Percentiles rank a stretch among this genome's conserved stretches.
phyloP scores from a whole-genome alignment of 1,284 basidiomycete species.

The Tilletia caries region DNA sequence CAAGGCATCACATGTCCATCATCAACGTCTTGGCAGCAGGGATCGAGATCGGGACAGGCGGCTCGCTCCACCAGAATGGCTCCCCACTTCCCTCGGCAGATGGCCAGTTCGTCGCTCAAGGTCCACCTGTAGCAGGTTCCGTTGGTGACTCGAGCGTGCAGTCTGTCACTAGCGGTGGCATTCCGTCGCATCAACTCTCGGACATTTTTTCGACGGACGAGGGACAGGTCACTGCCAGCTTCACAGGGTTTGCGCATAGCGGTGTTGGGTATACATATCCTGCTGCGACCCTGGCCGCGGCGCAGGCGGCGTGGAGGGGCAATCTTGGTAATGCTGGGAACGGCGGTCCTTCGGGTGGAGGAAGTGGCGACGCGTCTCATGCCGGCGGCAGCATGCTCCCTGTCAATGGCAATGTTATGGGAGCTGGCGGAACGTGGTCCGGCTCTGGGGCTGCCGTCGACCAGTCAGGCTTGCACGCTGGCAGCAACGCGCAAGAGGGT shows the following conservation, averaged over 20 bases:
- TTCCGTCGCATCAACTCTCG: neutral
- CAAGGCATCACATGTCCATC: slow-evolving; percentile 33
- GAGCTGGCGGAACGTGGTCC: neutral
- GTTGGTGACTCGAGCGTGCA: neutral
- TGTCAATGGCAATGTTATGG: too few species aligned
- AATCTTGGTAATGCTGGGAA: neutral
- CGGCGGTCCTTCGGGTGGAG: neutral
- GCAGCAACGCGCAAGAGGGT: neutral
- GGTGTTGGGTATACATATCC: neutral
- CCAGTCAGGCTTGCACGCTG: neutral
- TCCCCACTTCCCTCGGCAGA: neutral
- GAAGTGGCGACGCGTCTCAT: neutral
- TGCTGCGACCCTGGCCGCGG: neutral
- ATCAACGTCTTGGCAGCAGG: slow-evolving; percentile 32
- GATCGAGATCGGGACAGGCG: slow-evolving; percentile 21
- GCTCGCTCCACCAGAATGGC: neutral
- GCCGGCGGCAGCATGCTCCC: too few species aligned
- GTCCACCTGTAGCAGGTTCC: neutral
- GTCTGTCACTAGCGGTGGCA: neutral
- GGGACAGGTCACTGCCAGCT: neutral
- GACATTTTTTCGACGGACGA: neutral
- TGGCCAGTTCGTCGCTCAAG: neutral
- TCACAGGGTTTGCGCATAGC: slow-evolving; percentile 2
- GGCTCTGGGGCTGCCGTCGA: neutral
- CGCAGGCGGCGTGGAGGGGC: neutral